A percentile compares a stretch with the other conserved stretches of the same genome.
Evolutionary conservation across 108 stramenopile species (phyloP).

Genomic region (Cylindrotheca closterium): DNA sequence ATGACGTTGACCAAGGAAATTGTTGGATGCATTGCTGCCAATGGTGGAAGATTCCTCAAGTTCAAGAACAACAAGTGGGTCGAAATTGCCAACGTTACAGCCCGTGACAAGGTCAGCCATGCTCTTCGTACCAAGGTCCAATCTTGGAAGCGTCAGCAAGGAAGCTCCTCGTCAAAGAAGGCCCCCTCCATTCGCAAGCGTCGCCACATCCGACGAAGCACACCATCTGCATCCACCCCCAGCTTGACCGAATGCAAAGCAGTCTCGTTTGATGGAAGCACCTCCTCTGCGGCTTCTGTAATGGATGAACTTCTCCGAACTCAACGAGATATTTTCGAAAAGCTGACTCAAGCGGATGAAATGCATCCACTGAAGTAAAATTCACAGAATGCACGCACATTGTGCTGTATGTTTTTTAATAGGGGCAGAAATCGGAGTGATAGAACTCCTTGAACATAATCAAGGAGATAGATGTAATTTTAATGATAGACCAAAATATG

Average conservation of each 20-base stretch:
- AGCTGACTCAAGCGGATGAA: slow-evolving; percentile 1
- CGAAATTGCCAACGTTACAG: slow-evolving; percentile 40
- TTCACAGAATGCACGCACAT: no score
- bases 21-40: slow-evolving; percentile 18
- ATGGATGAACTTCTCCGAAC: slow-evolving; percentile 18
- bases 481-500: no score
- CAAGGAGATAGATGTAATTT: no score
- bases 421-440: no score
- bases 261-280: slow-evolving; percentile 21
- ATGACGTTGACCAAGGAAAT: slow-evolving; percentile 49
- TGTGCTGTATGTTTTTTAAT: no score
- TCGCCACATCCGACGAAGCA: background rate
- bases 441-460: no score
- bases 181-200: background rate
- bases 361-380: no score
- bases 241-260: slow-evolving; percentile 7
- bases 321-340: slow-evolving; percentile 20
- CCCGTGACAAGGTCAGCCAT: slow-evolving; percentile 49
- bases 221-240: slow-evolving; percentile 1
- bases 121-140: slow-evolving; percentile 42
- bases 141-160: slow-evolving; percentile 31
- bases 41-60: slow-evolving; percentile 39
- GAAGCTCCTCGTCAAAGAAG: background rate
- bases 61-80: slow-evolving; percentile 33
- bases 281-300: slow-evolving; percentile 2